A percentile compares a stretch with the other conserved stretches of the same genome.
phyloP scores from a whole-genome alignment of 1,284 basidiomycete species.

The Schizopora paradoxa region DNA sequence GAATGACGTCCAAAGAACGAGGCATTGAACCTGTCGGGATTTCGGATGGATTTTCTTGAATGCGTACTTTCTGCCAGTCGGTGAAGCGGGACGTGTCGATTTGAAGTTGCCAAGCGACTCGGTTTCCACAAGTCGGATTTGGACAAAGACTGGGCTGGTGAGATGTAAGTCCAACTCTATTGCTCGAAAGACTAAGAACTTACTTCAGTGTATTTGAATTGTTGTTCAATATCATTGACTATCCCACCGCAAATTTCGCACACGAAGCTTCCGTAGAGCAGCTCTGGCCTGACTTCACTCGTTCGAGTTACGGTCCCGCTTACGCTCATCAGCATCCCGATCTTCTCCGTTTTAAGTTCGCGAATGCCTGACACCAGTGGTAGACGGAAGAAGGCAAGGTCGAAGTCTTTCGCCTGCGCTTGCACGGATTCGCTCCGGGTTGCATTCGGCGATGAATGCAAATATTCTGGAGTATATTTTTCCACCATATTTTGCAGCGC shows the following conservation, averaged over 20 bases:
- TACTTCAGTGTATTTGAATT: conserved; percentile 99
- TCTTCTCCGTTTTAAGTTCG: conserved; percentile 89
- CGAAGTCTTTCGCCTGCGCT: conserved; percentile 89
- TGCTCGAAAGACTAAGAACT: conserved; percentile 14
- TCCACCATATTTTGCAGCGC: conserved; percentile 88
- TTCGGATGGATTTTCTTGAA: conserved; percentile 98
- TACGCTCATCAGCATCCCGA: conserved; percentile 90
- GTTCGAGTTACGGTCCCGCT: conserved; percentile 97
- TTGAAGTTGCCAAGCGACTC: conserved; percentile 87
- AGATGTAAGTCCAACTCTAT: conserved; percentile 10
- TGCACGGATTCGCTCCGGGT: conserved; percentile 79
- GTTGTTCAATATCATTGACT: conserved; percentile 96
- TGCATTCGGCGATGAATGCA: conserved; percentile 83
- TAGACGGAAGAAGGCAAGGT: conserved; percentile 94
- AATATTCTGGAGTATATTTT: conserved; percentile 86
- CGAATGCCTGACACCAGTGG: conserved; percentile 92
- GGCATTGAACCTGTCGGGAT: conserved; percentile 99
- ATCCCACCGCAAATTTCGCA: conserved; percentile 86
- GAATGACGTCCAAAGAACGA: conserved; percentile 91
- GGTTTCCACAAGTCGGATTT: conserved; percentile 90
- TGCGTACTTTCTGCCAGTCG: conserved; percentile 99
- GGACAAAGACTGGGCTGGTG: conserved; percentile 85
- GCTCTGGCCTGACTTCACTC: conserved; percentile 94
- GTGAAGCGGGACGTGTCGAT: conserved; percentile 97
- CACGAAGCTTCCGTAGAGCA: conserved; percentile 90